A percentile compares a stretch with the other conserved stretches of the same genome.
phyloP scores from a whole-genome alignment of 495 filamentous ascomycete genomes.

The Aspergillus wentii region DNA sequence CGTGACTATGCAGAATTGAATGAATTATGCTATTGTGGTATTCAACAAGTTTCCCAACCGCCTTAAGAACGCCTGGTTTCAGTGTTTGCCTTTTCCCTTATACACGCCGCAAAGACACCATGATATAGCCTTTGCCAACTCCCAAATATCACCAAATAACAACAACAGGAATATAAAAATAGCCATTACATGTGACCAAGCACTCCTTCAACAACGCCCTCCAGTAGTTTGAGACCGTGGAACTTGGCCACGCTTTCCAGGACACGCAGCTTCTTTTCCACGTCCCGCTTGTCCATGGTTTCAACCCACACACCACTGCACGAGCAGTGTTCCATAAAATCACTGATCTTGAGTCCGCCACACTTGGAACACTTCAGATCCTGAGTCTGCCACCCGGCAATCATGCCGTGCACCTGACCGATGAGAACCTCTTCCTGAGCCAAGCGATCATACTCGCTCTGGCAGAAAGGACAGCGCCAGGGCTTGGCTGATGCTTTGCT shows the following conservation, averaged over 20 bases:
- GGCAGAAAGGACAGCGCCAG: constrained; percentile 79
- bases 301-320: constrained; percentile 81
- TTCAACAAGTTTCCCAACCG: too few species aligned
- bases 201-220: constrained; percentile 64
- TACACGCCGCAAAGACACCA: too few species aligned
- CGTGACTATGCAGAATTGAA: too few species aligned
- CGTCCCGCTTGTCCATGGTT: constrained; percentile 64
- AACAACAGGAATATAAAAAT: constrained; percentile 8
- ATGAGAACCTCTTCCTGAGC: constrained; percentile 81
- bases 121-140: constrained; percentile 8
- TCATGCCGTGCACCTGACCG: constrained; percentile 64
- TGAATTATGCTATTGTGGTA: too few species aligned
- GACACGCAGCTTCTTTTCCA: constrained; percentile 61
- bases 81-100: too few species aligned
- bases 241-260: constrained; percentile 67
- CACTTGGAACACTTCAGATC: constrained; percentile 77
- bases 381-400: constrained; percentile 81
- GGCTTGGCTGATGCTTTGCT: constrained; percentile 38
- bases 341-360: constrained; percentile 61
- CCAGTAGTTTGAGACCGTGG: constrained; percentile 78
- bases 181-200: constrained; percentile 25
- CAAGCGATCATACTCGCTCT: constrained; percentile 67
- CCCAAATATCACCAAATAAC: constrained; percentile 8
- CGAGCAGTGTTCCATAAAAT: constrained; percentile 94
- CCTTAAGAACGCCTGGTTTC: neutral